Conservation (phyloP, 768 basidiomycete genomes). For the Termitomyces sp. region DNA sequence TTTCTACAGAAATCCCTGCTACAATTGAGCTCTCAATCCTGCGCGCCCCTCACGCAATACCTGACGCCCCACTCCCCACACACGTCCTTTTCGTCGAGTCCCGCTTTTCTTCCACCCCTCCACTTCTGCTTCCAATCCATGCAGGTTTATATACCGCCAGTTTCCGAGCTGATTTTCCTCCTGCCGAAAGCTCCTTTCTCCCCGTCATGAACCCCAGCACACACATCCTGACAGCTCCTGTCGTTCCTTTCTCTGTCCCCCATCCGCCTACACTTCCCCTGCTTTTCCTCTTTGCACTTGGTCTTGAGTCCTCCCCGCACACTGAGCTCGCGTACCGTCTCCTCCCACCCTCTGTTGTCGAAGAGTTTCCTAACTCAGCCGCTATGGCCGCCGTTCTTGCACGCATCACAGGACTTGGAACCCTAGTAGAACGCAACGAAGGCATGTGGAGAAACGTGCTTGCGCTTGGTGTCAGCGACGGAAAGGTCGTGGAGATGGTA, state of each 20-base stretch:
- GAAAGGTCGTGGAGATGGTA: constrained; percentile 44
- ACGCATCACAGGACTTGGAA: constrained; percentile 35
- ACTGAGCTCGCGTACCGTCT: constrained; percentile 48
- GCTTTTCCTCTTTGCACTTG: constrained; percentile 57
- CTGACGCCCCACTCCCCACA: constrained; percentile 48
- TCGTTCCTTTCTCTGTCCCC: constrained; percentile 49
- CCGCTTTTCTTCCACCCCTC: constrained; percentile 23
- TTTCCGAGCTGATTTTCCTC: constrained; percentile 35
- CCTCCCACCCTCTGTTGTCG: constrained; percentile 52
- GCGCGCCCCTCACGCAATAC: constrained; percentile 19
- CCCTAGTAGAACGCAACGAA: constrained; percentile 41
- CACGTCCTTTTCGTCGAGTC: constrained; percentile 53
- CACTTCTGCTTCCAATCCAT: constrained; percentile 54
- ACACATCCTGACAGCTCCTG: constrained; percentile 45
- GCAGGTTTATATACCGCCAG: constrained; percentile 41
- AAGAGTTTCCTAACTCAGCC: constrained; percentile 61
- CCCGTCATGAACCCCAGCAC: constrained; percentile 27
- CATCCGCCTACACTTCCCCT: constrained; percentile 55
- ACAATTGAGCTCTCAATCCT: constrained; percentile 49
- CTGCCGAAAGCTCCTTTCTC: constrained; percentile 21
- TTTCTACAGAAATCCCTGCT: constrained; percentile 30
- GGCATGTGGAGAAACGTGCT: constrained; percentile 71
- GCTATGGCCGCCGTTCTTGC: constrained; percentile 56
- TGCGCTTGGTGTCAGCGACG: constrained; percentile 47
- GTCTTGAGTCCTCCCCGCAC: constrained; percentile 43